Evolutionary conservation across 2,329 filamentous ascomycete genomes (phyloP).

Genomic region (Stagonosporopsis tanaceti): DNA sequence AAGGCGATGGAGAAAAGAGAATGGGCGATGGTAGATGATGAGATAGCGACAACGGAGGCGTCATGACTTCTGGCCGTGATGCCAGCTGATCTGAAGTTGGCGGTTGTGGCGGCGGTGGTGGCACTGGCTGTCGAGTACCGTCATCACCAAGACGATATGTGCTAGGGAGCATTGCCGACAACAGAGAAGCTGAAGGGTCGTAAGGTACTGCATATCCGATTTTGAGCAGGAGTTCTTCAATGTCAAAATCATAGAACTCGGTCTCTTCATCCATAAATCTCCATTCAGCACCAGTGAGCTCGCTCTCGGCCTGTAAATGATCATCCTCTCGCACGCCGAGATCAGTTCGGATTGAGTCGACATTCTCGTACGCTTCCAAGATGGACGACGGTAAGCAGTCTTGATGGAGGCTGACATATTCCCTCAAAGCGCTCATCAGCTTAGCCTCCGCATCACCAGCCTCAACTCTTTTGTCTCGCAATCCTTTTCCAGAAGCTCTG

Average conservation of each 20-base stretch:
- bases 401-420: constrained; percentile 14
- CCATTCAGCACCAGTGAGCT: constrained; percentile 30
- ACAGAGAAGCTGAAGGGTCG: too few relatives aligned
- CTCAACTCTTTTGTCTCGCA: constrained; percentile 17
- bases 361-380: constrained; percentile 12
- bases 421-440: constrained; percentile 7
- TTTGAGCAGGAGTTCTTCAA: too few relatives aligned
- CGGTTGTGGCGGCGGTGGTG: too few relatives aligned
- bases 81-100: too few relatives aligned
- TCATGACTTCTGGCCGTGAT: too few relatives aligned
- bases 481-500: neutral
- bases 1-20: too few relatives aligned
- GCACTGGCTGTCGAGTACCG: too few relatives aligned
- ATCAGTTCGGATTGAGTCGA: constrained; percentile 20
- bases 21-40: too few relatives aligned
- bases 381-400: constrained; percentile 12
- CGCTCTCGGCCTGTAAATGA: constrained; percentile 23
- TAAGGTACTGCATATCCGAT: too few relatives aligned
- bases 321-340: constrained; percentile 32
- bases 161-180: too few relatives aligned
- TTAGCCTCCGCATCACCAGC: constrained; percentile 23
- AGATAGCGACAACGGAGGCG: too few relatives aligned
- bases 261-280: constrained; percentile 27
- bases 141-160: too few relatives aligned
- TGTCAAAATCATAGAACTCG: constrained; percentile 20